A percentile compares a stretch with the other conserved stretches of the same genome.
Conservation (phyloP, 2,329 filamentous ascomycete species). For the Verticillium longisporum region DNA sequence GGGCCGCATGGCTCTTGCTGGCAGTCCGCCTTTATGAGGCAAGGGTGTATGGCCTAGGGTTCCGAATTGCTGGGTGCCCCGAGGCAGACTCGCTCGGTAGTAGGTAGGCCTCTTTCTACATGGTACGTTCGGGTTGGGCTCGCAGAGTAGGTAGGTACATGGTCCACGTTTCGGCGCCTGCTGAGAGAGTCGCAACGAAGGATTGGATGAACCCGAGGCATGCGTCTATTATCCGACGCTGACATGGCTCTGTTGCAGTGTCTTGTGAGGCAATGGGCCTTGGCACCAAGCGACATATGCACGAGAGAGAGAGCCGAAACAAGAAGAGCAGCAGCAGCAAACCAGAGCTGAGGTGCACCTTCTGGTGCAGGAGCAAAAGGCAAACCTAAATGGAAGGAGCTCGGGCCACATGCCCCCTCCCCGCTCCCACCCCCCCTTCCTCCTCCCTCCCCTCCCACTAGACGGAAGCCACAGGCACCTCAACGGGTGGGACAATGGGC, state of each 20-base stretch:
- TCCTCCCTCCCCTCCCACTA: no score
- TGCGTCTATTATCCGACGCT: neutral
- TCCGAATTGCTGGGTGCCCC: neutral
- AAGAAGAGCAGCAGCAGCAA: neutral
- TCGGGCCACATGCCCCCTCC: no score
- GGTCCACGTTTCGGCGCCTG: neutral
- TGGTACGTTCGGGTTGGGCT: no score
- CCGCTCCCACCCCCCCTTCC: no score
- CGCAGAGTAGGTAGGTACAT: neutral
- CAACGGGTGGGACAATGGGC: neutral
- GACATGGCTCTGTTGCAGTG: neutral
- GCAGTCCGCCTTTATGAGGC: neutral
- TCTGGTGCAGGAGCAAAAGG: neutral
- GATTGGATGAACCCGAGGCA: neutral
- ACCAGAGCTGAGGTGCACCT: no score
- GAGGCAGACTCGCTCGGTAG: neutral
- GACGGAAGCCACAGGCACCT: neutral
- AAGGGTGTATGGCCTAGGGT: neutral
- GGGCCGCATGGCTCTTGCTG: no score
- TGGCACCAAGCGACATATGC: neutral
- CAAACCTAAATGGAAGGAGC: neutral
- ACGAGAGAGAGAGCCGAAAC: neutral
- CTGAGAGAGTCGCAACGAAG: neutral
- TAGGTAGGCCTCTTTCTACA: neutral
- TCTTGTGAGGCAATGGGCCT: neutral